Base-by-base conservation (phyloP, 1,284 basidiomycete species). In the Cutaneotrichosporon spelunceum region DNA sequence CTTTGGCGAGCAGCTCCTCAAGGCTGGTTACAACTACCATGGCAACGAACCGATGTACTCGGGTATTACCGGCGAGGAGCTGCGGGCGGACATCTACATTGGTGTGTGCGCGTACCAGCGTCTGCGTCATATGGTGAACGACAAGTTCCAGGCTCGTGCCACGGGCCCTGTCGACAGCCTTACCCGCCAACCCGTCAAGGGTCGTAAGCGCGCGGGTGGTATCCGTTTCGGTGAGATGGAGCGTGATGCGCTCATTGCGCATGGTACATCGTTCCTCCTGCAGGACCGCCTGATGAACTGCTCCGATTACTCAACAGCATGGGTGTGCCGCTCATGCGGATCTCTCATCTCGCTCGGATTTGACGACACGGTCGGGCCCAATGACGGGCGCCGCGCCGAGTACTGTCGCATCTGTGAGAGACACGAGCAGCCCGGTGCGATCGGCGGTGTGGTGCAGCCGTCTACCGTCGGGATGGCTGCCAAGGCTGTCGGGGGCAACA, bases 201-300 rank as follows among this genome's bases (percentile, higher is more conserved):
- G 96, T 61, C 88, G 96, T 66, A 99, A 99, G 86, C 90, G 94
- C 60, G 93, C 91, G 44, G 96, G 96, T 75, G 96, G 96, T 78
- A 99, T 99, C 72, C 94, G 96, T 66, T 99, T 99, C 79, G 96
- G 96, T 71, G 96, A 99, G 82, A 99, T 99, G 96, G 96, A 99
- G 80, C 90, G 96, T 62, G 96, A 99, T 76, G 95, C 96, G 16
- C 84, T 99, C 56, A 91, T 99, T 70, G 96, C 96, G 4, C 96
- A 99, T 80, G 96, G 96, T 47, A 97, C 96, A 6, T 93, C 92
- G 7, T 99, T 96, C 87, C 84, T 99, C 50, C 85, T 99, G 26
- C 95, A 99, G 83, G 96, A 99, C 79, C 85, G 96, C 59, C 82
- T 99, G 74, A 99, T 99, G 95, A 99, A 99, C 81, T 99, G 96